Evolutionary conservation across 306 rosid genomes (phyloP), one percentile per base, ranked within the genome.

Genomic region (Echinosophora koreensis): DNA sequence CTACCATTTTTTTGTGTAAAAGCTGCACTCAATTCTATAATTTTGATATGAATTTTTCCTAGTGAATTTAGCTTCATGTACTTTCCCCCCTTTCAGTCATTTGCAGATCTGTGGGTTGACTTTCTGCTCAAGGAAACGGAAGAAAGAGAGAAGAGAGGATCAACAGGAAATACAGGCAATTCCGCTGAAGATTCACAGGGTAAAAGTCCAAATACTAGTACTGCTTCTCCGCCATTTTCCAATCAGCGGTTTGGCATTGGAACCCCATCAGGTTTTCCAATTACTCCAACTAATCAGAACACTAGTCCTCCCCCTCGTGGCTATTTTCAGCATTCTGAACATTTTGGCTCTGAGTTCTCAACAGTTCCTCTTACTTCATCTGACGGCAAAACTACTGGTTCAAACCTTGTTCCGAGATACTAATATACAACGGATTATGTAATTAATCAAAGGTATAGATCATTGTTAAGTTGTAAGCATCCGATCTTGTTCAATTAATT

Each of bases 41-140:
- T 6, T 68, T 27, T 47, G 14, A 30, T 13, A 4, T 50, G 5
- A 69, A 13, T 14, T 28, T 69, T 50, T 49, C 61, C 8, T n/a
- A 49, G 41, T 16, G 39, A 69, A 32, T n/a, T 34, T 52, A 9
- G 50, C 10, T 22, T 38, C 56, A 1, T 11, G 5, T 44, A 59
- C 55, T 46, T 76, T 54, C 11, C 11, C 66, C 69, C 46, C 69
- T 59, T 85, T 6, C 95, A 90, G 97, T 90, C 97, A 62, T 88
- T 92, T 74, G 93, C 97, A 87, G 97, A 92, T 88, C 65, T 92
- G 46, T 92, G 97, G 97, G 97, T 92, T 75, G 97, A 92, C 85
- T 92, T 90, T 83, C 97, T 92, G 81, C 93, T 92, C 71, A 90
- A 87, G 85, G 97, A 92, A 82, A 89, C 71, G 30, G 93, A 88